Evolutionary conservation across 2,329 filamentous ascomycete species (phyloP).

Genomic region (Onygenales sp.): DNA sequence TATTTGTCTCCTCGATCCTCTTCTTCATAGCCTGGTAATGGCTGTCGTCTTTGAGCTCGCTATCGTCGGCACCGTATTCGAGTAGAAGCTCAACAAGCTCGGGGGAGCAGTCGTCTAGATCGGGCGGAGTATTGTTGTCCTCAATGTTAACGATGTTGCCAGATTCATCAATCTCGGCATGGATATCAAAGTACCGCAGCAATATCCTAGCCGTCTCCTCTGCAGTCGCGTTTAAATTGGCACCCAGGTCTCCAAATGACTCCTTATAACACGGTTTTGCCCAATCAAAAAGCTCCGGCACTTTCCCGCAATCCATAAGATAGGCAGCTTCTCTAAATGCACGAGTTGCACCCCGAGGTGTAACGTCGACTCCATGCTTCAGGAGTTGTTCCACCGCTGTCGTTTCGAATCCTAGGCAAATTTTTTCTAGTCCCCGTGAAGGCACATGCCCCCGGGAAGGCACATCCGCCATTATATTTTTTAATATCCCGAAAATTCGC

Average conservation of each 20-base stretch:
- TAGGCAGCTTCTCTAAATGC: not conserved
- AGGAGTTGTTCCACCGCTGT: not conserved
- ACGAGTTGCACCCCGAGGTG: not conserved
- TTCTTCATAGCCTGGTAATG: not conserved
- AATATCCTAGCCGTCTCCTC: not conserved
- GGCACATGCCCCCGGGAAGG: no score
- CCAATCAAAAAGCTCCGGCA: not conserved
- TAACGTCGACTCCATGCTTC: slow-evolving; percentile 6
- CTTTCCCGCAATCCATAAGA: not conserved
- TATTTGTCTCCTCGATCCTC: not conserved
- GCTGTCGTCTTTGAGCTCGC: not conserved
- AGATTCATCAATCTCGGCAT: not conserved
- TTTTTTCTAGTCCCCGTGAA: no score
- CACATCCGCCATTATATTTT: no score
- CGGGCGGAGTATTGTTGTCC: not conserved
- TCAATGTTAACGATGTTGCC: not conserved
- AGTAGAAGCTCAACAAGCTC: not conserved
- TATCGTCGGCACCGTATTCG: not conserved
- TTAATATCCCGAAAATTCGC: no score
- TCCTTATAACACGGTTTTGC: not conserved
- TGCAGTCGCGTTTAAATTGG: not conserved
- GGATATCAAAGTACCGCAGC: not conserved
- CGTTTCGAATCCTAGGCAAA: not conserved
- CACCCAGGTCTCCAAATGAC: no score
- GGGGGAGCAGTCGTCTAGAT: not conserved